Evolutionary conservation across 2,329 filamentous ascomycete species (phyloP), one percentile per base, ranked within the genome.

Genomic region (Nannizziopsis barbatae): DNA sequence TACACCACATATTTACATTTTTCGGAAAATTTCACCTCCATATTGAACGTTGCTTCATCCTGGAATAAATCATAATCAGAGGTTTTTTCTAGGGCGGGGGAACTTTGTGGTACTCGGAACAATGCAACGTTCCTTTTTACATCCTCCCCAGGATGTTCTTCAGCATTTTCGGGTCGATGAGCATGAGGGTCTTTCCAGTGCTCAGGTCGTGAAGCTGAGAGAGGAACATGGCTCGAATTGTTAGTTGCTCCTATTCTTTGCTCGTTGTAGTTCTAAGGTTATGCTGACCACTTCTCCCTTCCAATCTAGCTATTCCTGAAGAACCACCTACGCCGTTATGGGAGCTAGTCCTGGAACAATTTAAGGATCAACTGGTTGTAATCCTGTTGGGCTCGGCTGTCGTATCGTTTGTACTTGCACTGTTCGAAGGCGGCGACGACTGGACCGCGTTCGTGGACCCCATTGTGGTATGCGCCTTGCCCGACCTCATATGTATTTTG

Each of bases 401-500:
- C 15, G 83, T 98, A 32, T 96, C 92, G 1, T 96, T 98, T 64
- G 80, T 89, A 20, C 75, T 98, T 53, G 92, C 92, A 20, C 75
- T 98, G 10, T 88, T 98, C 58, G 92, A 98, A 65, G 84, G 92
- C 39, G 85, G 85, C 53, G 87, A 89, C 59, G 92, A 88, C 59
- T 95, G 88, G 88, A 89, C 88, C 55, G 92, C 90, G 32, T 98
- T 98, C 66, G 92, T 98, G 52, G 92, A 98, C 65, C 92, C 92
- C 46, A 79, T 80, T 54, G 92, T 98, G 68, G 87, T 94, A 80
- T 66, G 86, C 22, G 7, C 22, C 22, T 3, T 27, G 3, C 22
- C 22, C 22, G 7, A 27, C 7, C 22, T 27, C 22, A 27, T 27
- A 27, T 4, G 22, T 27, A 27, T 7, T 27, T 27, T 7, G 22